Base-by-base conservation (phyloP, 2,329 filamentous ascomycete genomes). In the Paracoccidioides brasiliensis region DNA sequence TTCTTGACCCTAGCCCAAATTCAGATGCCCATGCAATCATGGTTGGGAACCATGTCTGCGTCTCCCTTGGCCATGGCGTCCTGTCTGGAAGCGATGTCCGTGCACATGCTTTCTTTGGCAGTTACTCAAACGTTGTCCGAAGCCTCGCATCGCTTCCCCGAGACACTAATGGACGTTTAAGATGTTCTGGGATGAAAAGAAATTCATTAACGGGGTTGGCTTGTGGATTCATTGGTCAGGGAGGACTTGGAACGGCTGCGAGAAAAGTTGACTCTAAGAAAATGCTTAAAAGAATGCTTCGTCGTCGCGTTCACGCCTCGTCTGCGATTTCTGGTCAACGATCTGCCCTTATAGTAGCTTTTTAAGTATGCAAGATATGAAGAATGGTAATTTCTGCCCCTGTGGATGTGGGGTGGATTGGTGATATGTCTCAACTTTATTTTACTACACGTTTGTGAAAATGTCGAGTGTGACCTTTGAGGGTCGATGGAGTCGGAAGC, bases 1-100 rank as follows among this genome's bases (percentile, higher is more conserved):
- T 84, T 15, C 67, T 84, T 15, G 72, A 80, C 65, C 69, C 69
- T 1, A 74, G 78, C 57, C 50, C 49, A 1, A 66, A 74, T 54
- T 46, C 66, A 0, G 70, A 73, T 6, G 75, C 76, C 0, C 80
- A 84, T 61, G 77, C 78, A 0, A 67, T 84, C 35, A 58, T 67
- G n/a, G 58, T 69, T 9, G 62, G 60, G 10, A 64, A 61, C 4
- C 52, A 71, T 45, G 79, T 77, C 74, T 80, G 76, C 12, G 79
- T 81, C 0, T 80, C 80, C 0, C 68, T 84, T 10, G 82, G 80
- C 0, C 81, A 84, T 61, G 80, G 81, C 0, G 46, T 82, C 22
- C 64, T 68, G 1, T 50, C 46, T 2, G 55, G 57, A 1, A 67
- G 63, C 0, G 63, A 60, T 2, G 67, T 70, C 1, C 71, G 80